Base-by-base conservation (phyloP, 495 filamentous ascomycete species). In the Trichoderma reesei region DNA sequence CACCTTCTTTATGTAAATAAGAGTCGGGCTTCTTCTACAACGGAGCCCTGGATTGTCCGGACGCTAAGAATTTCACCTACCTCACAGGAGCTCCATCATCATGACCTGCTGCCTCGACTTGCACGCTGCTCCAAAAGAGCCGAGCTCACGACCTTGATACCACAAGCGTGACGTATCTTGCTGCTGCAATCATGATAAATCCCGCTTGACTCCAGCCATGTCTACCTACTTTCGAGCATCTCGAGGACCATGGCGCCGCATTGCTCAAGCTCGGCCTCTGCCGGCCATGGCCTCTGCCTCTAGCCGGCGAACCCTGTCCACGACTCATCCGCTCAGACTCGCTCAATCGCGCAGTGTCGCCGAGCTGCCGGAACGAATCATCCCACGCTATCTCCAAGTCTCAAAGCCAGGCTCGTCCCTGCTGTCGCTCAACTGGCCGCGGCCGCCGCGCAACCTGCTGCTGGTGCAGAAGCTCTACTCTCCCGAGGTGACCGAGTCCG, bases 361-460 rank as follows among this genome's bases (percentile, higher is more conserved):
- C 9, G 69, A 77, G 16, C 80, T 88, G 7, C 83, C 82, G 16
- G 73, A 78, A 51, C 78, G 86, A 62, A 75, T 83, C 44, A 66
- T 78, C 18, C 84, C 84, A 11, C 74, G 72, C 44, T 84, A 82
- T 68, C 73, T 76, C 63, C 72, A 78, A 64, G 74, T 69, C 6
- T 42, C 61, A 6, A 63, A 63, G 41, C 67, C 74, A 60, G 69
- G 75, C 8, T 82, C 81, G 31, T 83, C 80, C 38, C 83, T 98
- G 3, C 83, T 96, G 59, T 88, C 87, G 63, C 82, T 98, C 13
- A 85, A 87, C 76, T 98, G 94, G 94, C 90, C 90, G 3, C 82
- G 71, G 41, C 91, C 92, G 33, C 95, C 91, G 1, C 86, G 90
- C 62, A 98, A 98, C 72, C 80, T 98, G 64, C 83, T 98, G 60